Evolutionary conservation across 2,329 filamentous ascomycete genomes (phyloP), one percentile per base, ranked within the genome.

Genomic region (Albifimbria verrucaria): DNA sequence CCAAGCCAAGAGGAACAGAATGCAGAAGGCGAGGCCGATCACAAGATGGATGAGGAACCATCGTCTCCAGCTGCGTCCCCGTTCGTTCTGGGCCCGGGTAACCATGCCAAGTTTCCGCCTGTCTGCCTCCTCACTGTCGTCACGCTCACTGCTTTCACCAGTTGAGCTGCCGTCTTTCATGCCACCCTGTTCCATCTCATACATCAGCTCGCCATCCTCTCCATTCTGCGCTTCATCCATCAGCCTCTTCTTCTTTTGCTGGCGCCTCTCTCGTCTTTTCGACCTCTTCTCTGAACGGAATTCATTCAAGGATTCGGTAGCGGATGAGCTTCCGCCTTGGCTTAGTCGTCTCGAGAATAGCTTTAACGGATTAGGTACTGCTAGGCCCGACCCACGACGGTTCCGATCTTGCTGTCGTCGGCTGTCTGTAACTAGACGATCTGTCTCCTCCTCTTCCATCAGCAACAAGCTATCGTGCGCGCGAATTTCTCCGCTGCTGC

Each of bases 101-200:
- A 79, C 65, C 50, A 77, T 69, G 39, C 79, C 72, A 48, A 87
- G 68, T 3, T 74, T 72, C 25, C 73, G 74, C 64, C 85, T 68
- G 70, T 85, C 74, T 66, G 83, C 63, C 68, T 86, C 73, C 62
- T 81, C 75, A 74, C 86, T 77, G 68, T 81, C 73, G 58, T 86
- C 75, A 58, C 83, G 74, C 62, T 87, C 74, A 75, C 79, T 85
- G 68, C 81, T 86, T 1, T 81, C 78, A 32, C 82, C 83, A 0
- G 83, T 85, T 6, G 76, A 77, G 65, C 81, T 89, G 51, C 87
- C 86, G 47, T 87, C 85, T 55, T 80, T 84, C 64, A 88, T 80
- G 2, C 79, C 82, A 1, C 91, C 90, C 66, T 92, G 88, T 70
- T 97, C 92, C 88, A 93, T 90, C 72, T 94, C 89, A 68, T 90